Evolutionary conservation across 2,329 filamentous ascomycete genomes (phyloP), one percentile per base, ranked within the genome.

Genomic region (Aspergillus sp.): DNA sequence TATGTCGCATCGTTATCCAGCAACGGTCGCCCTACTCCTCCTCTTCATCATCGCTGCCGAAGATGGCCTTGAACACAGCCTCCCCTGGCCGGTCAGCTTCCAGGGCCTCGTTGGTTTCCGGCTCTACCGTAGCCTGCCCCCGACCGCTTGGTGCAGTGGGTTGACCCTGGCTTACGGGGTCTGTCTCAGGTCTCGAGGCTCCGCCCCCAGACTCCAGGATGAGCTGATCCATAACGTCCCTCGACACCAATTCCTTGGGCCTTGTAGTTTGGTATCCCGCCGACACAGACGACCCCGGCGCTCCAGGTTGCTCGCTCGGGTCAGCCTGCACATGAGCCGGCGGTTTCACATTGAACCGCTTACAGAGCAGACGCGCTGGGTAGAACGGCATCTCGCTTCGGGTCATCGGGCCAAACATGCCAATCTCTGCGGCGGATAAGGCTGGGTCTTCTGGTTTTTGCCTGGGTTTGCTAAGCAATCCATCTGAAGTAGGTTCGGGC

Each of bases 391-490:
- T 58, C 0, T 71, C 67, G 14, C 71, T 76, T 40, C 91, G 71
- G 3, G 91, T 98, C 75, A 96, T 73, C 10, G 78, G 72, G 1
- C 91, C 91, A 60, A 88, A 95, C 86, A 96, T 94, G 36, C 86
- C 86, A 53, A 95, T 66, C 49, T 74, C 83, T 5, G 91, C 91
- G 1, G 91, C 91, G 46, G 85, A 80, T 52, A 88, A 82, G 8
- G 86, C 85, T 0, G 88, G 80, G 49, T 94, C 82, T 40, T 78
- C 69, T 3, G 71, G 69, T 46, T 80, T 85, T 15, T 63, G 57
- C 6, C 61, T 47, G 0, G 68, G 66, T 36, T 65, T 70, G 30
- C 60, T 64, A 11, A 77, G 60, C 5, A 73, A 49, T 26, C 50
- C 37, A 17, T 57, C 57, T 13, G 46, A 36, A 26, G 44, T 43